Evolutionary conservation across 768 basidiomycete species (phyloP).

Genomic region (Mycena amicta): DNA sequence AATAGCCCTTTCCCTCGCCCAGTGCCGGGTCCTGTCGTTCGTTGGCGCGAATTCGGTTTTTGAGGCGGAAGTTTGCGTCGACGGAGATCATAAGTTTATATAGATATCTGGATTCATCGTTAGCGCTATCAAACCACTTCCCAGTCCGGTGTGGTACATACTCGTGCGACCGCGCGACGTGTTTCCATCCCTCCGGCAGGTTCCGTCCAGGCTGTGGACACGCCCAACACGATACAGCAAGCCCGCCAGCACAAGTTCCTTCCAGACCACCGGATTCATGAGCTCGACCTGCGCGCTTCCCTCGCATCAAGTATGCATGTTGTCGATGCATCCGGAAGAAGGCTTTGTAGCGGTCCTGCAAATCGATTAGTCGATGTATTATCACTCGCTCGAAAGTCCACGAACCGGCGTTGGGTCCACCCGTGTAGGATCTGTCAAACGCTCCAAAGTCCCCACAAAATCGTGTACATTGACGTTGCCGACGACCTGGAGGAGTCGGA

Average conservation of each 20-base stretch:
- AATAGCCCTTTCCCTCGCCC: neutral
- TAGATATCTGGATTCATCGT: neutral
- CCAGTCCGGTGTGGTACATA: neutral
- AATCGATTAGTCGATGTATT: neutral
- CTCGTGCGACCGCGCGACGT: neutral
- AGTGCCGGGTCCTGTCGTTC: neutral
- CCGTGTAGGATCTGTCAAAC: neutral
- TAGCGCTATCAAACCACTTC: neutral
- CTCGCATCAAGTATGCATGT: neutral
- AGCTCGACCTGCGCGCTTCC: constrained; percentile 1
- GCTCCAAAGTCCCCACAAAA: neutral
- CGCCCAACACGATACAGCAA: constrained; percentile 10
- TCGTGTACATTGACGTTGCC: constrained; percentile 1
- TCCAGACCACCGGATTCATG: neutral
- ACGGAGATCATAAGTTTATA: constrained; percentile 11
- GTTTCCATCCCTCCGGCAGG: constrained; percentile 5
- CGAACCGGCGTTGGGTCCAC: neutral
- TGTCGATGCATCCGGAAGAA: constrained; percentile 7
- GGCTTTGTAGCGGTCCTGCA: constrained; percentile 6
- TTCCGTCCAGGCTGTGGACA: constrained; percentile 8
- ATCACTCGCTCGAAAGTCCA: too few species aligned
- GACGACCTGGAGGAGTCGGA: neutral
- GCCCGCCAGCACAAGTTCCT: neutral
- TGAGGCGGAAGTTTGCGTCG: constrained; percentile 6
- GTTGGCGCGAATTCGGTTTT: neutral